phyloP scores from a whole-genome alignment of 345 rosid species.

The Murraya koenigii region DNA sequence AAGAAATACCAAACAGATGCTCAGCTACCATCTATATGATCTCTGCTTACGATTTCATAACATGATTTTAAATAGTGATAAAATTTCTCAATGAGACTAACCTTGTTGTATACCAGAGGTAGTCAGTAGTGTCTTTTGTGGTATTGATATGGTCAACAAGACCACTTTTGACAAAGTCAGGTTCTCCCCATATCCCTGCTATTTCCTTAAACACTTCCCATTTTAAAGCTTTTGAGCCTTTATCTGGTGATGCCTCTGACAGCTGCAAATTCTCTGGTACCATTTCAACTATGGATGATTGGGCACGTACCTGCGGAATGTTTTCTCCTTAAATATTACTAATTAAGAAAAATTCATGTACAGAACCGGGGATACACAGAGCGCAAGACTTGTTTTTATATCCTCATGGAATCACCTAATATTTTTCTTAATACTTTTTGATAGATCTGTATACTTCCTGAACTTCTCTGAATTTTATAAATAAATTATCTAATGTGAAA shows the following conservation, averaged over 20 bases:
- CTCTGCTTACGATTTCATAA: not conserved
- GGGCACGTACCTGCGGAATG: constrained; percentile 53
- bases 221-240: constrained; percentile 39
- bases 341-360: not conserved
- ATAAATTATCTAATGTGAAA: not conserved
- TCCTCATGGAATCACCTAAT: not conserved
- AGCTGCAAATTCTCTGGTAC: constrained; percentile 59
- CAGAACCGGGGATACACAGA: not conserved
- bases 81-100: constrained; percentile 26
- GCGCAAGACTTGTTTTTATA: not conserved
- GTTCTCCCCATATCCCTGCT: constrained; percentile 75
- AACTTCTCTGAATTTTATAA: not conserved
- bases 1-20: not conserved
- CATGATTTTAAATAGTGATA: not conserved
- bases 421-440: not conserved
- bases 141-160: constrained; percentile 85
- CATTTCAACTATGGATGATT: constrained; percentile 74
- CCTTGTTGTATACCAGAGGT: constrained; percentile 98
- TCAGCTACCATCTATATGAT: not conserved
- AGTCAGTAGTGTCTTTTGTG: constrained; percentile 82
- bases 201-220: constrained; percentile 77
- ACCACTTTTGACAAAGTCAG: constrained; percentile 53
- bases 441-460: not conserved
- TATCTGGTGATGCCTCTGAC: constrained; percentile 24
- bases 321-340: not conserved